phyloP scores from a whole-genome alignment of 805 yeast genomes.

The Metschnikowia shivogae region DNA sequence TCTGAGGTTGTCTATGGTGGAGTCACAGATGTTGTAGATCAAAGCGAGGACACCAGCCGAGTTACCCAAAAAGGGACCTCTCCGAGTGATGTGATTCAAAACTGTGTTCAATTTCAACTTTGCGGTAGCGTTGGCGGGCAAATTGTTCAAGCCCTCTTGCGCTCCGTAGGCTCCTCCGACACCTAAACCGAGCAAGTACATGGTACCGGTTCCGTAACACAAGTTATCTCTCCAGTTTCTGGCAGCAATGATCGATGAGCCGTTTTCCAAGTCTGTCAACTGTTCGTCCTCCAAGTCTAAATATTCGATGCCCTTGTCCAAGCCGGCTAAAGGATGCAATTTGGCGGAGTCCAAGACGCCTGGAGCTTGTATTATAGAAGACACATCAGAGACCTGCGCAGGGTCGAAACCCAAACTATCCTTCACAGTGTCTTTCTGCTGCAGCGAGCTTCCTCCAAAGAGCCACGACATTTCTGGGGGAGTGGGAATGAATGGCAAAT shows the following conservation, averaged over 20 bases:
- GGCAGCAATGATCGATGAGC: constrained; percentile 89
- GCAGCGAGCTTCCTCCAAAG: constrained; percentile 36
- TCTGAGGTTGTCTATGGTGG: constrained; percentile 72
- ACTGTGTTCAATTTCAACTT: constrained; percentile 85
- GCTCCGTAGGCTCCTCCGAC: constrained; percentile 87
- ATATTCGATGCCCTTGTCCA: constrained; percentile 85
- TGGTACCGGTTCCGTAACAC: constrained; percentile 96
- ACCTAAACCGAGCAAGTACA: constrained; percentile 81
- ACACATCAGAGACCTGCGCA: constrained; percentile 56
- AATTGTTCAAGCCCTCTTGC: constrained; percentile 74
- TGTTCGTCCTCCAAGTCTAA: constrained; percentile 82
- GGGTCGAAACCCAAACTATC: constrained; percentile 61
- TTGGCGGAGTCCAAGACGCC: constrained; percentile 63
- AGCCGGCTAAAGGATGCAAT: constrained; percentile 89
- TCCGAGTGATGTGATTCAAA: constrained; percentile 85
- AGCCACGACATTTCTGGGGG: constrained; percentile 43
- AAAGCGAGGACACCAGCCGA: constrained; percentile 92
- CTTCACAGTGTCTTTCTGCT: constrained; percentile 22
- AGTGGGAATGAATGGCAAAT: constrained; percentile 1
- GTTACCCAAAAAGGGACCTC: constrained; percentile 96
- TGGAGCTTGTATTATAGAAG: constrained; percentile 56
- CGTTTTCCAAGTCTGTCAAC: constrained; percentile 72
- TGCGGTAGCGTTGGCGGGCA: constrained; percentile 73
- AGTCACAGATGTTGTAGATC: constrained; percentile 79
- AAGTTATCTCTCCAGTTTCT: constrained; percentile 97